Evolutionary conservation across 2,329 filamentous ascomycete genomes (phyloP), one percentile per base, ranked within the genome.

Genomic region (Ambrosiella cleistominuta): DNA sequence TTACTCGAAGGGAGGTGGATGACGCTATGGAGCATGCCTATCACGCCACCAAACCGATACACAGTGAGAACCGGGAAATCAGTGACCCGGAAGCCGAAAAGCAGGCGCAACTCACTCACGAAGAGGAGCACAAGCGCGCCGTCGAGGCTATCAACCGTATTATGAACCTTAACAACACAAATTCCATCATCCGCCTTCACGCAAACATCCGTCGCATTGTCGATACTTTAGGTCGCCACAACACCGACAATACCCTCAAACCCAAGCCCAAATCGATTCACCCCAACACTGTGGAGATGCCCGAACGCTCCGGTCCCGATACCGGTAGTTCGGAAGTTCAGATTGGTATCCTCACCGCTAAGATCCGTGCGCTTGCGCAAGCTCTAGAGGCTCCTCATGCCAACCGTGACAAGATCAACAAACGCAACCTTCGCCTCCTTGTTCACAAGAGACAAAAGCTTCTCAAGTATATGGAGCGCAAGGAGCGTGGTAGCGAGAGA

Each of bases 321-420:
- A 98, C 91, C 0, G 93, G 93, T 40, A 95, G 88, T 65, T 88
- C 88, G 6, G 93, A 98, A 72, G 94, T 98, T n/a, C 93, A 98
- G 74, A 88, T 94, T 63, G 90, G 89, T 51, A 94, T 98, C 64
- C 71, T 98, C 68, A 98, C 93, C 2, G 80, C 88, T 59, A 97
- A 96, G 77, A 98, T 98, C 68, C 78, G 88, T 62, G 82, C 85
- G 27, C 70, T 98, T 54, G 83, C 86, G 13, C 77, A 85, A 64
- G 82, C 84, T 63, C 71, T 95, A 56, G 77, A 85, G 66, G 76
- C 74, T 47, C 78, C 81, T 61, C 71, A 75, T 64, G 87, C 85
- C 4, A 80, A 85, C 69, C 88, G 85, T 68, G 93, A 98, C 68
- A 95, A 94, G 75, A 80, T 88, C 68, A 96, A 96, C 73, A 95